Conservation (phyloP, 306 rosid species). For the Gillenia trifoliata region DNA sequence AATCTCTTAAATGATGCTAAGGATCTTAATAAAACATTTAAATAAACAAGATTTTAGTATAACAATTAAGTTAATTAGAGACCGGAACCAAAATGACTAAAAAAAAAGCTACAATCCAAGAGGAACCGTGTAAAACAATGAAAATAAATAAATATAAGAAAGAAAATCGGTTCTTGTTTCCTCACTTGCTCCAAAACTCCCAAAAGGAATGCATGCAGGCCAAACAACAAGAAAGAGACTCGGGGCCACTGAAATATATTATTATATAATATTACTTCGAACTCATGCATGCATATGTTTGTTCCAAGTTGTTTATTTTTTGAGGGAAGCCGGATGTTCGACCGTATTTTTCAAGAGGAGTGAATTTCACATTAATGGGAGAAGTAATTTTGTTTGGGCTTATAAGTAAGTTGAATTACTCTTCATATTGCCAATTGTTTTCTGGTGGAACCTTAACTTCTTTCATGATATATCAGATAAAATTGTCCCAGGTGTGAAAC, state of each 20-base stretch:
- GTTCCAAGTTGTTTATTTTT: not conserved
- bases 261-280: not conserved
- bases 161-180: not conserved
- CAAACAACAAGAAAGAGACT: not conserved
- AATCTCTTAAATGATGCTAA: too few relatives aligned
- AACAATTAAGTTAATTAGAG: too few relatives aligned
- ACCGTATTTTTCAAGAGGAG: not conserved
- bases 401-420: not conserved
- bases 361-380: too few relatives aligned
- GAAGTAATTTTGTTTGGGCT: not conserved
- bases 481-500: not conserved
- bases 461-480: too few relatives aligned
- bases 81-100: not conserved
- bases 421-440: too few relatives aligned
- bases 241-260: not conserved
- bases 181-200: conserved; percentile 1
- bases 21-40: too few relatives aligned
- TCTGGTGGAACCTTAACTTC: too few relatives aligned
- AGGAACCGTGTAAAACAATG: not conserved
- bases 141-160: not conserved
- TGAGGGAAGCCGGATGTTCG: not conserved
- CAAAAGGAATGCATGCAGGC: not conserved
- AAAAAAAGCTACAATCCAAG: not conserved
- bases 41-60: too few relatives aligned
- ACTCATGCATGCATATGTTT: not conserved